Conservation (phyloP, 345 rosid species). For the Eucalyptus fibrosa region DNA sequence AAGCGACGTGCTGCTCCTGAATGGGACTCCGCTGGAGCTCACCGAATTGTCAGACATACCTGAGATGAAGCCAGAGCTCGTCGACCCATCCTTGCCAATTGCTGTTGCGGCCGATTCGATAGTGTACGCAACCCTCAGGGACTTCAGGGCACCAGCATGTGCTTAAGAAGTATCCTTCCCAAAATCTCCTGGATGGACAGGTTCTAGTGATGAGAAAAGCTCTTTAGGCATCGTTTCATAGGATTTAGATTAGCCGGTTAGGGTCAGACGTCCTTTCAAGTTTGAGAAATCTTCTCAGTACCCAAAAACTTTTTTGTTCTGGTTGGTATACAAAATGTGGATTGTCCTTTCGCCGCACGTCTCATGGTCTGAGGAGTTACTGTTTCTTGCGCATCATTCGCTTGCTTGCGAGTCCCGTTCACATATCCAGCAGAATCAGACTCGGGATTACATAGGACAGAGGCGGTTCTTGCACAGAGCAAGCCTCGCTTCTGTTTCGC, state of each 20-base stretch:
- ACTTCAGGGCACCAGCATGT: constrained; percentile 46
- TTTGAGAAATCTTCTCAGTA: neutral
- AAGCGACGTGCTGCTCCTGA: constrained; percentile 40
- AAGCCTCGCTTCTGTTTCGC: neutral
- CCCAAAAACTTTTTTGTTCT: neutral
- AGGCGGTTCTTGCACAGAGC: neutral
- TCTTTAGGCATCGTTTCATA: neutral
- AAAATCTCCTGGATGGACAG: neutral
- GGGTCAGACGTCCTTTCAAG: neutral
- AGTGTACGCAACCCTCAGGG: constrained; percentile 20
- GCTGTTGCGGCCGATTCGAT: constrained; percentile 22
- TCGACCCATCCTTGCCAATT: constrained; percentile 14
- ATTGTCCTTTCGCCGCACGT: neutral
- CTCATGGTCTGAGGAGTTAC: neutral
- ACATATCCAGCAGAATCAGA: neutral
- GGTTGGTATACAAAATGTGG: neutral
- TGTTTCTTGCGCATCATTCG: neutral
- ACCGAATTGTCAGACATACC: constrained; percentile 26
- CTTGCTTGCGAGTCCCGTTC: neutral
- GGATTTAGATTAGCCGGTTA: neutral
- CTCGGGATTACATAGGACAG: neutral
- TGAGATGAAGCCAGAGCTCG: constrained; percentile 22
- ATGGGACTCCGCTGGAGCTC: constrained; percentile 36
- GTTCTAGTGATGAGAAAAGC: neutral
- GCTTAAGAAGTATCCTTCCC: constrained; percentile 4